These are phyloP conservation scores for Acacia acuminata DNA, from an alignment of 306 rosid species.

Conservation along the genomic window DNA sequence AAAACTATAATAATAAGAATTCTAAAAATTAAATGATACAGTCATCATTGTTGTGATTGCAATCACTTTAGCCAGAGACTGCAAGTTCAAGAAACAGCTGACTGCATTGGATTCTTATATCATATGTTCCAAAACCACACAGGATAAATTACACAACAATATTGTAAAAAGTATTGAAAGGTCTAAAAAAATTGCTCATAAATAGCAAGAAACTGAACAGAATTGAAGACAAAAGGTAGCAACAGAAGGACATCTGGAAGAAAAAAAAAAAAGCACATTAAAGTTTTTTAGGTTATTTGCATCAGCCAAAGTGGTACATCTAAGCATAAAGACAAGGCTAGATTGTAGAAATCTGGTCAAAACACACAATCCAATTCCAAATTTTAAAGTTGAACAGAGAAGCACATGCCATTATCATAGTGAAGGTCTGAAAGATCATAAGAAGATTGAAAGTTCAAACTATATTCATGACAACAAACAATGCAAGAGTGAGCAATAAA, in stretches of 20 bases:
- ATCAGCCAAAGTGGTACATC: background rate
- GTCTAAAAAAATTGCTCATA: background rate
- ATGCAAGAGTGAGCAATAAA: background rate
- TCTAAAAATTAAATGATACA: conserved; percentile 3
- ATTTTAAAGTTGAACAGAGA: background rate
- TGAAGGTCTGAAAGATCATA: background rate
- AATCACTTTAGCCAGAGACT: background rate
- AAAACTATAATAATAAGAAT: background rate
- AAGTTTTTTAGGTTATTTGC: background rate
- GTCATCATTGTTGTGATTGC: conserved; percentile 5
- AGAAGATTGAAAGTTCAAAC: background rate
- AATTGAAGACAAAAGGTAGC: conserved; percentile 9
- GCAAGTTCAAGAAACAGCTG: conserved; percentile 4
- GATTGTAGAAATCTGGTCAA: conserved; percentile 1
- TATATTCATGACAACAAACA: background rate
- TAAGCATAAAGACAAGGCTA: conserved; percentile 16
- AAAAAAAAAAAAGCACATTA: background rate
- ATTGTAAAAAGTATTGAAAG: background rate
- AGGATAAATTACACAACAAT: conserved; percentile 9
- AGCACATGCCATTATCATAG: background rate
- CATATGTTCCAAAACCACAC: background rate
- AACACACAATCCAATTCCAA: background rate
- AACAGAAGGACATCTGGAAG: background rate
- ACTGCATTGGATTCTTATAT: background rate
- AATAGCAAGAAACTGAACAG: background rate